Percentiles rank a stretch among this genome's conserved stretches.
Conservation (phyloP, 2,329 filamentous ascomycete species). For the Ophiostoma sp. region DNA sequence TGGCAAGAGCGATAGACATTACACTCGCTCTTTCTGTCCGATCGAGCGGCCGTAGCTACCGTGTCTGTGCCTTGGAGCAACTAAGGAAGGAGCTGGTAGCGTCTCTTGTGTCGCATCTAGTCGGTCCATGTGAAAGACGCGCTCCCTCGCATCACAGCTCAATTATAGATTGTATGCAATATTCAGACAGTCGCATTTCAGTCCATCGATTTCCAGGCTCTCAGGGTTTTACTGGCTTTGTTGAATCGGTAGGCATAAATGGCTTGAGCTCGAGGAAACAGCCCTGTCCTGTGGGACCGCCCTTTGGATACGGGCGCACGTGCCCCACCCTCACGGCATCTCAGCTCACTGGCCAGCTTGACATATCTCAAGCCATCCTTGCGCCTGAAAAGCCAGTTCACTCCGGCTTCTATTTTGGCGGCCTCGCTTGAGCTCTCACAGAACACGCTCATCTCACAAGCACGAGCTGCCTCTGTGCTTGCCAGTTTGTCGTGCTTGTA, state of each 20-base stretch:
- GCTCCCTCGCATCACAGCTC: too few species aligned
- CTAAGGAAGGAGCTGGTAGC: neutral
- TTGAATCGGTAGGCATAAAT: too few species aligned
- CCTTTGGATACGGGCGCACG: slow-evolving; percentile 7
- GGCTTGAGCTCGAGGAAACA: too few species aligned
- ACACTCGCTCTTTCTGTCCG: neutral
- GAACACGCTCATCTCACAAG: neutral
- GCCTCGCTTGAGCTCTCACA: neutral
- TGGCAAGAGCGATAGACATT: neutral
- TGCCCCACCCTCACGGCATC: slow-evolving; percentile 17
- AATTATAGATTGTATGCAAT: too few species aligned
- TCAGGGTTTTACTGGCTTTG: too few species aligned
- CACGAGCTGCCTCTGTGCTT: neutral
- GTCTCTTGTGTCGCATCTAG: too few species aligned
- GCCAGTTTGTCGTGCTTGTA: neutral
- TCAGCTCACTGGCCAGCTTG: neutral
- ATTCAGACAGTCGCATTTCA: too few species aligned
- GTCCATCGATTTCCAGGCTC: too few species aligned
- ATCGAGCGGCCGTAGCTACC: neutral
- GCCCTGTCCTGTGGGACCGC: neutral
- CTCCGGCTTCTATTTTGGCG: neutral
- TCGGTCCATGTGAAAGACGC: too few species aligned
- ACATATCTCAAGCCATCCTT: neutral
- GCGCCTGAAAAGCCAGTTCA: neutral
- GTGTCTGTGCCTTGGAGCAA: neutral